Conservation (phyloP, 1,139 yeast species). For the Nadsonia starkeyi-henricii region DNA sequence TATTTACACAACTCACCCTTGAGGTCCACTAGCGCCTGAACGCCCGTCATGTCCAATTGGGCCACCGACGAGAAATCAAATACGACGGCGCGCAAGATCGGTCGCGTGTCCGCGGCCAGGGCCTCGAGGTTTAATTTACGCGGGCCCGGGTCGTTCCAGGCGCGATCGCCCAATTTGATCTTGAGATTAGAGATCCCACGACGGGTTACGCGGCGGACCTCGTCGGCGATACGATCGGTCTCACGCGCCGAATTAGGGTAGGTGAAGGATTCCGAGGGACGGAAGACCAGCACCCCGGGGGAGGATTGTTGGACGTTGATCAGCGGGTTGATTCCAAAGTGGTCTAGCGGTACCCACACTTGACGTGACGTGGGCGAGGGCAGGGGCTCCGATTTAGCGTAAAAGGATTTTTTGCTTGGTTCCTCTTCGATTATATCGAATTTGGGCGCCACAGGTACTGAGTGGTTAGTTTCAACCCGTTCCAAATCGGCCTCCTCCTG, state of each 20-base stretch:
- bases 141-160: constrained; percentile 89
- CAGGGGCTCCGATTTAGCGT: neutral
- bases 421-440: constrained; percentile 2
- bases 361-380: neutral
- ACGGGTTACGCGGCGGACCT: constrained; percentile 46
- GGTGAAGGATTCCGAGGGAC: constrained; percentile 68
- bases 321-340: constrained; percentile 41
- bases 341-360: constrained; percentile 63
- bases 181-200: constrained; percentile 36
- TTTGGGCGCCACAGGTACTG: neutral
- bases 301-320: constrained; percentile 64
- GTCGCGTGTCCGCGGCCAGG: constrained; percentile 30
- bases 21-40: constrained; percentile 66
- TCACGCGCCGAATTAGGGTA: constrained; percentile 73
- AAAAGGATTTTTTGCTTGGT: neutral
- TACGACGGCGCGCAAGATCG: constrained; percentile 55
- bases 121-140: constrained; percentile 16
- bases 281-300: constrained; percentile 76
- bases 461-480: neutral
- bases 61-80: constrained; percentile 71
- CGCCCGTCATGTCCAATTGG: constrained; percentile 63
- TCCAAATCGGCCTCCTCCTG: neutral
- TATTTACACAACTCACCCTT: constrained; percentile 58
- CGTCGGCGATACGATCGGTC: constrained; percentile 54
- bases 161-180: constrained; percentile 46